phyloP scores from a whole-genome alignment of 441 rosid species.

The Cnidoscolus chayamansa region DNA sequence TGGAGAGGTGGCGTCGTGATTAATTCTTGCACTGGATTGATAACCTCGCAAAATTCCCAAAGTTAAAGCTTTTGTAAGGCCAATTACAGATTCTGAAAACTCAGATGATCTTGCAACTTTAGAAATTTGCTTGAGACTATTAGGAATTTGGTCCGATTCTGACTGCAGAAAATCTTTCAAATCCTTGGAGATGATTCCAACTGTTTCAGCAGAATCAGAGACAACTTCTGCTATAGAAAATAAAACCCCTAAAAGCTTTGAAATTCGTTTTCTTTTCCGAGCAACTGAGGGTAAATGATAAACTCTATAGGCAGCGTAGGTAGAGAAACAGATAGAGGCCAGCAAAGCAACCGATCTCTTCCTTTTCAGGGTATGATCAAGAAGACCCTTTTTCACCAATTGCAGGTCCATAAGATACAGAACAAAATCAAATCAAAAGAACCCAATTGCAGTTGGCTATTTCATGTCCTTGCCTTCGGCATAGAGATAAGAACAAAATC shows the following conservation, averaged over 20 bases:
- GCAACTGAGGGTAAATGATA: conserved; percentile 51
- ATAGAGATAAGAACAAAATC: not conserved
- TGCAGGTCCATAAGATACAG: conserved; percentile 33
- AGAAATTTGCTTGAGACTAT: conserved; percentile 65
- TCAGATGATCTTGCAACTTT: conserved; percentile 56
- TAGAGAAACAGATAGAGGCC: conserved; percentile 39
- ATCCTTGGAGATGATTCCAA: conserved; percentile 48
- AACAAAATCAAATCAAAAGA: not conserved
- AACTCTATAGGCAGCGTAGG: conserved; percentile 55
- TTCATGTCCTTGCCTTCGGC: not conserved
- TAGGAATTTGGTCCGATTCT: conserved; percentile 68
- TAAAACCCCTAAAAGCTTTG: conserved; percentile 46
- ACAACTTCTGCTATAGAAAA: conserved; percentile 52
- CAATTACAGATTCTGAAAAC: conserved; percentile 41
- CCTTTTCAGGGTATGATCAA: conserved; percentile 40
- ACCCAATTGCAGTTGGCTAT: not conserved
- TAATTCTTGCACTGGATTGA: conserved; percentile 24
- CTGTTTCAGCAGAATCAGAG: conserved; percentile 50
- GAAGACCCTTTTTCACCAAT: conserved; percentile 34
- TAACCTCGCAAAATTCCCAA: conserved; percentile 49
- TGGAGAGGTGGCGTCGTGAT: conserved; percentile 20
- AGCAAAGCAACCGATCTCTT: conserved; percentile 50
- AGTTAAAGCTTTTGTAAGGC: conserved; percentile 51
- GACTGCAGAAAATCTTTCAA: conserved; percentile 51
- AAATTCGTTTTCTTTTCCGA: conserved; percentile 41